Evolutionary conservation across 2,329 filamentous ascomycete genomes (phyloP).

Genomic region (Bertia moriformis): DNA sequence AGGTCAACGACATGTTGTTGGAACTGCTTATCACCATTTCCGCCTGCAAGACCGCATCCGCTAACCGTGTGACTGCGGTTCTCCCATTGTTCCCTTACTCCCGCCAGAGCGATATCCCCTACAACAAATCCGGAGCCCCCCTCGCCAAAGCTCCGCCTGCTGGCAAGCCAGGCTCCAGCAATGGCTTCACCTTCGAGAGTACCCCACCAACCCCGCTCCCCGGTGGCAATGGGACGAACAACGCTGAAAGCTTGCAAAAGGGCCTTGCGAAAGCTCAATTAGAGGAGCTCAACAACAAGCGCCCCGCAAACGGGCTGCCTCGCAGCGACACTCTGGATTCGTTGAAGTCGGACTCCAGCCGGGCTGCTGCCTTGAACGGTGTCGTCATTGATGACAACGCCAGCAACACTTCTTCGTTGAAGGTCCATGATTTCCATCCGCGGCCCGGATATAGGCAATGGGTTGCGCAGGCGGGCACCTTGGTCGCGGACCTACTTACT

Average conservation of each 20-base stretch:
- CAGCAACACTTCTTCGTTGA: slow-evolving; percentile 38
- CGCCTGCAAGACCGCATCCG: slow-evolving; percentile 90
- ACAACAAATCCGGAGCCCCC: slow-evolving; percentile 87
- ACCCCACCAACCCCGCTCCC: slow-evolving; percentile 74
- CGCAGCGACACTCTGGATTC: slow-evolving; percentile 17
- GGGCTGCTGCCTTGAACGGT: slow-evolving; percentile 21
- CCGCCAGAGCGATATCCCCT: slow-evolving; percentile 86
- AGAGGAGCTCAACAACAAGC: slow-evolving; percentile 8
- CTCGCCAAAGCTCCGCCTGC: slow-evolving; percentile 52
- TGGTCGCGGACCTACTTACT: slow-evolving; percentile 85
- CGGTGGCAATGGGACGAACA: slow-evolving; percentile 56
- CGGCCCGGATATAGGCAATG: slow-evolving; percentile 95
- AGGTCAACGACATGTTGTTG: slow-evolving; percentile 91
- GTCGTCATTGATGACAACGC: slow-evolving; percentile 52
- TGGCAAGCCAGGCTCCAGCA: slow-evolving; percentile 19
- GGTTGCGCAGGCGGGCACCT: slow-evolving; percentile 91
- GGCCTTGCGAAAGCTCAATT: slow-evolving; percentile 54
- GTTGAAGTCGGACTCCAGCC: slow-evolving; percentile 15
- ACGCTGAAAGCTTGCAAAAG: slow-evolving; percentile 56
- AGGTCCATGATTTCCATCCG: slow-evolving; percentile 51
- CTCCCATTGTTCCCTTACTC: slow-evolving; percentile 94
- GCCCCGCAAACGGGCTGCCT: slow-evolving; percentile 6
- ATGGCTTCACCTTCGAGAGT: slow-evolving; percentile 79
- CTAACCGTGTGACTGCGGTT: slow-evolving; percentile 82
- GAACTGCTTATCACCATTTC: slow-evolving; percentile 96